These are phyloP conservation scores for Monilinia fructicola DNA, from an alignment of 2,329 filamentous ascomycete species.

Conservation along the genomic window DNA sequence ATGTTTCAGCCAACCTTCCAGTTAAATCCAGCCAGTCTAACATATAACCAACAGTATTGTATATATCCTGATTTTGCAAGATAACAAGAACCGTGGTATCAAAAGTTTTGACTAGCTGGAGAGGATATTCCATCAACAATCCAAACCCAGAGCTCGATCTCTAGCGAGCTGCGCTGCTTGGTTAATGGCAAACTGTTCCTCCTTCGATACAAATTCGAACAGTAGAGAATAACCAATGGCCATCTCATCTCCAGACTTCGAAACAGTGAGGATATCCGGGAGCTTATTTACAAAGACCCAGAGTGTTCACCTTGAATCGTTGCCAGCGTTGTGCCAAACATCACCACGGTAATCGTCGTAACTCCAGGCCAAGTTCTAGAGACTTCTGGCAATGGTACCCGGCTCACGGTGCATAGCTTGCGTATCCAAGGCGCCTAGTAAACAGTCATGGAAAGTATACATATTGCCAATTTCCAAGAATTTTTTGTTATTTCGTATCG, in stretches of 20 bases:
- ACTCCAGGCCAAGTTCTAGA: background rate
- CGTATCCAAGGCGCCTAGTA: background rate
- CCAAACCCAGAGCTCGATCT: too few species aligned
- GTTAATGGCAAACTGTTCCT: too few species aligned
- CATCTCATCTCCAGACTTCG: background rate
- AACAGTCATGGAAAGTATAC: background rate
- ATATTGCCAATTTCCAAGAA: background rate
- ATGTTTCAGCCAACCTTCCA: too few species aligned
- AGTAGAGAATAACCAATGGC: background rate
- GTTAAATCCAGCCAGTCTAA: too few species aligned
- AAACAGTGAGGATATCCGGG: background rate
- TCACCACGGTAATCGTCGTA: background rate
- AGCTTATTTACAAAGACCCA: constrained; percentile 10
- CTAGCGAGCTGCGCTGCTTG: too few species aligned
- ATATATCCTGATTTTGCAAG: too few species aligned
- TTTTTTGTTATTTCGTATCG: background rate
- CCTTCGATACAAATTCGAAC: too few species aligned
- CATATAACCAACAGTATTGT: too few species aligned
- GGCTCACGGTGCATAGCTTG: background rate
- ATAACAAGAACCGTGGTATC: too few species aligned
- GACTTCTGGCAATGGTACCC: background rate
- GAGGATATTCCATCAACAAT: too few species aligned
- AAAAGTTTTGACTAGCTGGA: too few species aligned
- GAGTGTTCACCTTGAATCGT: constrained; percentile 6
- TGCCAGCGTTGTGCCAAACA: constrained; percentile 17